Evolutionary conservation across 2,329 filamentous ascomycete species (phyloP).

Genomic region (Phoma sp.): DNA sequence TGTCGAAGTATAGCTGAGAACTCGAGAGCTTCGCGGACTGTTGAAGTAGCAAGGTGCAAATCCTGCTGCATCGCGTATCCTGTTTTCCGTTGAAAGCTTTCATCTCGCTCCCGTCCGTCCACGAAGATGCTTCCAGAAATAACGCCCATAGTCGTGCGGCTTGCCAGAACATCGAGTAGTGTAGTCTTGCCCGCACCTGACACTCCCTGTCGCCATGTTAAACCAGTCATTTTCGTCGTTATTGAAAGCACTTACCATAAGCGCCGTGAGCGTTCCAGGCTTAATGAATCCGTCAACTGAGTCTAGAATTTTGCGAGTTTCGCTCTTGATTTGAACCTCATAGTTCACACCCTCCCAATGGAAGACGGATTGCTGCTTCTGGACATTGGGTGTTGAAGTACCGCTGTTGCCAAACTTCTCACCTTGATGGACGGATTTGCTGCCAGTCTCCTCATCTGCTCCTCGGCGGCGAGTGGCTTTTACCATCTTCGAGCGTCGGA

Average conservation of each 20-base stretch:
- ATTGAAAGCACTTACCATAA: conserved; percentile 46
- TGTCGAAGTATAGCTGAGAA: conserved; percentile 55
- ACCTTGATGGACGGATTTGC: conserved; percentile 37
- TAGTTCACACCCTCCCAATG: conserved; percentile 41
- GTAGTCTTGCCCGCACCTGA: conserved; percentile 91
- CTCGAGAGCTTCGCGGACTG: conserved; percentile 38
- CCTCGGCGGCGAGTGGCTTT: conserved; percentile 32
- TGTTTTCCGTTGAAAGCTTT: conserved; percentile 85
- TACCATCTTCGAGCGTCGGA: conserved; percentile 52
- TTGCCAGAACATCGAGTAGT: conserved; percentile 75
- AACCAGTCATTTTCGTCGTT: neutral
- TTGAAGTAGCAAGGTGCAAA: conserved; percentile 42
- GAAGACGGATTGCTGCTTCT: conserved; percentile 49
- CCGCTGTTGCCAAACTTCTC: conserved; percentile 37
- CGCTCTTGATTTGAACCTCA: conserved; percentile 46
- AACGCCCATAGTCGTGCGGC: conserved; percentile 36
- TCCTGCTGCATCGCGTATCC: conserved; percentile 80
- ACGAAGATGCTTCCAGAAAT: conserved; percentile 39
- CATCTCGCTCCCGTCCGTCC: conserved; percentile 60
- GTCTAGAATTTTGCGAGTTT: conserved; percentile 59
- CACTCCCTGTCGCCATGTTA: conserved; percentile 64
- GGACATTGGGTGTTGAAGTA: conserved; percentile 37
- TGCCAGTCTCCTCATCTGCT: conserved; percentile 48
- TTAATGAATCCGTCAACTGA: conserved; percentile 62
- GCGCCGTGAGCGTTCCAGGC: conserved; percentile 57